Percentiles rank a stretch among this genome's conserved stretches.
phyloP scores from a whole-genome alignment of 129 eudicot species.

The Pittosporum tobira region DNA sequence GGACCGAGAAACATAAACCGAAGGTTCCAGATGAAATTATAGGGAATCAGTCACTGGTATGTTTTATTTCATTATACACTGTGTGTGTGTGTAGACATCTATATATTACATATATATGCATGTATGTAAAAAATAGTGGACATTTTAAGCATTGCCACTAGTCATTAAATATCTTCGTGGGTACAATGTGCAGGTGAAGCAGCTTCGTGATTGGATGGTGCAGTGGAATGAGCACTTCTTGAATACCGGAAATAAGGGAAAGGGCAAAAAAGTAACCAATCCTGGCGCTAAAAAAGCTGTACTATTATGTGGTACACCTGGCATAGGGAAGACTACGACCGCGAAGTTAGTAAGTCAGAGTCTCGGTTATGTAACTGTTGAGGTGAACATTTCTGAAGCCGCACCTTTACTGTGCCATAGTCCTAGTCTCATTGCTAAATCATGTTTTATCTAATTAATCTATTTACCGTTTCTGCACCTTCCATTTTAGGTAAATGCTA shows the following conservation, averaged over 20 bases:
- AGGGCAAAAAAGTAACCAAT: constrained; percentile 64
- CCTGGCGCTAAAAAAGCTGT: constrained; percentile 78
- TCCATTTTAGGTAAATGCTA: constrained; percentile 27
- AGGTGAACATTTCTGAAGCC: constrained; percentile 33
- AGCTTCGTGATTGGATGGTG: constrained; percentile 77
- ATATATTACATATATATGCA: not conserved
- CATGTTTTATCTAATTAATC: not conserved
- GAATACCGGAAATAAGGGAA: constrained; percentile 39
- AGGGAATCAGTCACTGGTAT: constrained; percentile 82
- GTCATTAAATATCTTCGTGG: constrained; percentile 1
- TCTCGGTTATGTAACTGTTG: constrained; percentile 80
- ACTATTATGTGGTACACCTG: constrained; percentile 80
- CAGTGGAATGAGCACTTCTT: constrained; percentile 66
- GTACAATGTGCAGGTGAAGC: constrained; percentile 54
- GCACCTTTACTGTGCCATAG: not conserved
- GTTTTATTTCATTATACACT: no score
- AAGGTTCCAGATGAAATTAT: constrained; percentile 63
- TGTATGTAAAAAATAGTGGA: not conserved
- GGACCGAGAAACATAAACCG: constrained; percentile 92
- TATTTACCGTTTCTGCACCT: not conserved
- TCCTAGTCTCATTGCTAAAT: not conserved
- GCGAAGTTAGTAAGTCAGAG: constrained; percentile 89
- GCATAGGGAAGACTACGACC: constrained; percentile 92
- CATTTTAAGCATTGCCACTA: not conserved
- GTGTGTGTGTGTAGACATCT: no score